phyloP scores from a whole-genome alignment of 2,329 filamentous ascomycete species.

The Calonectria fujianensis region DNA sequence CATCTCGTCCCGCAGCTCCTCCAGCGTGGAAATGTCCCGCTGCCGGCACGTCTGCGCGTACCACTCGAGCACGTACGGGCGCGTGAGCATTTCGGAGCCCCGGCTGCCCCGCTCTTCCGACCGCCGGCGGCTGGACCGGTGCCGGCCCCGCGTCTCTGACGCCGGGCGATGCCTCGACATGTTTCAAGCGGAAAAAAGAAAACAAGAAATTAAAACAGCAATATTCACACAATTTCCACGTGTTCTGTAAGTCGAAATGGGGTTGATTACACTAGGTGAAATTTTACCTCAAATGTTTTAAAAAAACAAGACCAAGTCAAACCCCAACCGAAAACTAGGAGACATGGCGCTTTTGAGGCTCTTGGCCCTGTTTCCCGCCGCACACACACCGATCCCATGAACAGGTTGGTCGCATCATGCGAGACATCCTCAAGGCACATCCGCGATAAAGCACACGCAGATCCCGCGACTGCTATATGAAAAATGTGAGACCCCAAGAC shows the following conservation, averaged over 20 bases:
- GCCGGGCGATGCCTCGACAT: slow-evolving; percentile 49
- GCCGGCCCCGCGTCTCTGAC: slow-evolving; percentile 43
- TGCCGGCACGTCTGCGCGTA: slow-evolving; percentile 48
- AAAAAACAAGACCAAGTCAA: slow-evolving; percentile 5
- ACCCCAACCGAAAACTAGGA: neutral
- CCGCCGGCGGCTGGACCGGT: slow-evolving; percentile 42
- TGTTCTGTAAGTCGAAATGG: neutral
- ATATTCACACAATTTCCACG: neutral
- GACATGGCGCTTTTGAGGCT: slow-evolving; percentile 45
- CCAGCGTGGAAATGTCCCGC: slow-evolving; percentile 40
- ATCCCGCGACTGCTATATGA: neutral
- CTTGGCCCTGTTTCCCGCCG: neutral
- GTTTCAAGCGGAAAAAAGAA: neutral
- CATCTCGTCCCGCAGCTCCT: slow-evolving; percentile 49
- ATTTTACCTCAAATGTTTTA: neutral
- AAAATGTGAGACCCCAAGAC: slow-evolving; percentile 39
- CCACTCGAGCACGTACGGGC: slow-evolving; percentile 54
- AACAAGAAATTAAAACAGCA: neutral
- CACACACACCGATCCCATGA: slow-evolving; percentile 46
- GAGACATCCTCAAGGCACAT: slow-evolving; percentile 42
- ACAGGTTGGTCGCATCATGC: slow-evolving; percentile 46
- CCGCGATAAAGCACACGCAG: slow-evolving; percentile 36
- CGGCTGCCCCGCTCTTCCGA: slow-evolving; percentile 49
- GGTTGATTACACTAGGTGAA: no score
- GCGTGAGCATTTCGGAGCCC: slow-evolving; percentile 35